Evolutionary conservation across 225 moss, liverwort and hornwort genomes (phyloP), one percentile per base, ranked within the genome.

Genomic region (Antitrichia curtipendula): DNA sequence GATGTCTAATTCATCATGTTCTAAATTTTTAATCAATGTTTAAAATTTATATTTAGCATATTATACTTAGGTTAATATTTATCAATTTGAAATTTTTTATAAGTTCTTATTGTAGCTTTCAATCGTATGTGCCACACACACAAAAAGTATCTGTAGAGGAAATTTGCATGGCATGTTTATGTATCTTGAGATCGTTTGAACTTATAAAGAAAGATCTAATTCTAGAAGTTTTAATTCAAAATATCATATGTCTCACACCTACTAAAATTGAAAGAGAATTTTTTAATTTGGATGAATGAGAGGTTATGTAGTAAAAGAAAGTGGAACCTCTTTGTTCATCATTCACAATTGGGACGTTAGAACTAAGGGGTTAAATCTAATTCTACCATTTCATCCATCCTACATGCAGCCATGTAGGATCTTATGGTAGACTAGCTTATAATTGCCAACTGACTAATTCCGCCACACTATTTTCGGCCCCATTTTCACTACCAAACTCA

Each of bases 61-160:
- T 22, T 34, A 22, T 36, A 34, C 2, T 22, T 22, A 36, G 9
- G 6, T 22, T 36, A 76, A 23, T 2, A 36, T 36, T 52, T 53
- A 36, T 36, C 13, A 36, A 23, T 23, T 23, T 23, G 3, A 53
- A 52, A 53, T 23, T 0, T 32, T 34, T 8, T 36, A 53, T 52
- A 23, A 36, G 14, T 5, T 22, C 2, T 50, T 32, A 13, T 75
- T 71, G 50, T 1, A 1, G 1, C 8, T 74, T 49, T 49, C 12
- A 10, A 3, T 0, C 0, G 1, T 32, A 32, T 32, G 1, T 19
- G 5, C 32, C 13, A 19, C 8, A 32, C 1, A 8, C 21, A 20
- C n/a, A n/a, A 75, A 47, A 32, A 74, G 3, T 38, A 74, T 49
- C 12, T 34, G 31, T 21, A 32, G 8, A 21, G 4, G 13, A 50